Evolutionary conservation across 768 basidiomycete genomes (phyloP).

Genomic region (Trametes cingulata): DNA sequence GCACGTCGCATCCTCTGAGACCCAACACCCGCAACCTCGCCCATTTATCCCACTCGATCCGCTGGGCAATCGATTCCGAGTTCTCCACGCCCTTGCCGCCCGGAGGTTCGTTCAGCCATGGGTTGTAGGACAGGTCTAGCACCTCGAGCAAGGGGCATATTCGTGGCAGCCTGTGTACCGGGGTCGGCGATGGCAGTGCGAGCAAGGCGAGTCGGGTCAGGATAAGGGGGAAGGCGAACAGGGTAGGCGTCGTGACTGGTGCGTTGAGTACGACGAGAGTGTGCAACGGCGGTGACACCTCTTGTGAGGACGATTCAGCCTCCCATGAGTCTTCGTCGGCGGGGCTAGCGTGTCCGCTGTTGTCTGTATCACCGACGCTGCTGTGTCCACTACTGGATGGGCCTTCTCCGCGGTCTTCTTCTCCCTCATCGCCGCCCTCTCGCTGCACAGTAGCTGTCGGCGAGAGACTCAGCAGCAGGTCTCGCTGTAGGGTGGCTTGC

Average conservation of each 20-base stretch:
- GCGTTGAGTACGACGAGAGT: slow-evolving; percentile 55
- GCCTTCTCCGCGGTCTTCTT: slow-evolving; percentile 4
- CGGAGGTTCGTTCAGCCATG: slow-evolving; percentile 38
- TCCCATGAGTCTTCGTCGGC: slow-evolving; percentile 16
- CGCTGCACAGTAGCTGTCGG: neutral
- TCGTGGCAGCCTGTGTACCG: slow-evolving; percentile 57
- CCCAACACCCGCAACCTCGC: slow-evolving; percentile 54
- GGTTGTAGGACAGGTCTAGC: slow-evolving; percentile 70
- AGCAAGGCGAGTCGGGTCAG: slow-evolving; percentile 64
- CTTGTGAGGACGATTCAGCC: slow-evolving; percentile 19
- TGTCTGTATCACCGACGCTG: slow-evolving; percentile 6
- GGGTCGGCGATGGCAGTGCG: slow-evolving; percentile 46
- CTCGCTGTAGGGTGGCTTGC: slow-evolving; percentile 42
- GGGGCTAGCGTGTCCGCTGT: neutral
- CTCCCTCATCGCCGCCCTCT: neutral
- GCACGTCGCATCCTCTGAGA: slow-evolving; percentile 52
- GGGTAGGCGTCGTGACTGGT: slow-evolving; percentile 42
- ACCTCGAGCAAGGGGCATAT: slow-evolving; percentile 62
- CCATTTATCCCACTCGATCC: slow-evolving; percentile 62
- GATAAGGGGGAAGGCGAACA: slow-evolving; percentile 61
- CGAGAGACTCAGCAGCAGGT: slow-evolving; percentile 36
- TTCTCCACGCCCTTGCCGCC: slow-evolving; percentile 26
- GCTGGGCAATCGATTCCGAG: slow-evolving; percentile 42
- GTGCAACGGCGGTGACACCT: slow-evolving; percentile 34
- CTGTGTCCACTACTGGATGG: neutral